phyloP scores from a whole-genome alignment of 495 filamentous ascomycete genomes.

The Hyphodiscus hymeniophilus region DNA sequence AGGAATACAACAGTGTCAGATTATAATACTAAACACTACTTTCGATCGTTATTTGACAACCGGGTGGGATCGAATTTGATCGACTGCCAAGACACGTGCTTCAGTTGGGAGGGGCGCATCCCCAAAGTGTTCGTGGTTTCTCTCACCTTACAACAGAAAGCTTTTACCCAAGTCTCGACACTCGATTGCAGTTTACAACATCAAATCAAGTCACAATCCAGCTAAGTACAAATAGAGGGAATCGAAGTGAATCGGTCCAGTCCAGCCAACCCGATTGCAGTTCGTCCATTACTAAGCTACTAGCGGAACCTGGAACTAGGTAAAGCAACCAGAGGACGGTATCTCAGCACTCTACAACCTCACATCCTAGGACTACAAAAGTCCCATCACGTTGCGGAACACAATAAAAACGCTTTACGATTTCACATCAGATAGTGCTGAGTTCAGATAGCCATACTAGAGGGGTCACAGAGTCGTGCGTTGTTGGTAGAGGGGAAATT shows the following conservation, averaged over 20 bases:
- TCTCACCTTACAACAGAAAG: no score
- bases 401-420: conserved; percentile 12
- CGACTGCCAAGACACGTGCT: no score
- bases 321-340: conserved; percentile 6
- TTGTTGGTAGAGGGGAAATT: neutral
- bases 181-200: no score
- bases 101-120: no score
- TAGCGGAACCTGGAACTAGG: neutral
- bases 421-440: conserved; percentile 5
- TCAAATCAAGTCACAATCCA: no score
- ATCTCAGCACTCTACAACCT: conserved; percentile 17
- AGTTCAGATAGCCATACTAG: conserved; percentile 5
- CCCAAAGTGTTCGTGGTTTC: no score
- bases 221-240: no score
- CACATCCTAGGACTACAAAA: conserved; percentile 12
- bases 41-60: no score
- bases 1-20: no score
- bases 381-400: conserved; percentile 1
- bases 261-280: neutral
- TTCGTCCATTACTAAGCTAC: conserved; percentile 12
- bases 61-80: no score
- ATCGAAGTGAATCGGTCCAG: neutral
- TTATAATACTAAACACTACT: no score
- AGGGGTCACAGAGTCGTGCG: conserved; percentile 2
- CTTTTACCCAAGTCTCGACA: no score